Evolutionary conservation across 371 early-diverging fungal genomes (phyloP).

Genomic region (Rhizopus delemar): DNA sequence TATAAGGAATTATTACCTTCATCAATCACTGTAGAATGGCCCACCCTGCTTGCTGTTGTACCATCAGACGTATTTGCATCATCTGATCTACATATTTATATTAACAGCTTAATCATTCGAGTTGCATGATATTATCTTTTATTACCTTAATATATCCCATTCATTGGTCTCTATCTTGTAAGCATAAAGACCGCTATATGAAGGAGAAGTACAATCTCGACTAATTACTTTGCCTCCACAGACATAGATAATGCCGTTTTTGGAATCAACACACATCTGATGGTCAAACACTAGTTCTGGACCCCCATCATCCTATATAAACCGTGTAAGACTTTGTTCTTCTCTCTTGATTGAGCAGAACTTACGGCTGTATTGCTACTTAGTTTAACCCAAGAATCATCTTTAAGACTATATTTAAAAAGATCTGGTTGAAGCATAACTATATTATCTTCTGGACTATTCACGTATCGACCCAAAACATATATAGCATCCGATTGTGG

Average conservation of each 20-base stretch:
- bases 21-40: constrained; percentile 90
- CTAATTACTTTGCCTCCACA: constrained; percentile 87
- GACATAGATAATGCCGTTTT: constrained; percentile 72
- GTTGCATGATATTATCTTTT: not conserved
- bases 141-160: constrained; percentile 70
- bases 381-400: constrained; percentile 71
- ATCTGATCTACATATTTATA: constrained; percentile 7
- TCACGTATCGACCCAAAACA: constrained; percentile 82
- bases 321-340: not conserved
- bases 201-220: constrained; percentile 57
- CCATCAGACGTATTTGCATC: constrained; percentile 2
- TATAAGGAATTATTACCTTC: constrained; percentile 69
- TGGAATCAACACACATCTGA: constrained; percentile 89
- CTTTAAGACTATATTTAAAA: constrained; percentile 75
- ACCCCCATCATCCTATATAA: constrained; percentile 64
- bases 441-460: constrained; percentile 40
- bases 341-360: not conserved
- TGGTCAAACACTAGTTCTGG: constrained; percentile 92
- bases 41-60: constrained; percentile 53
- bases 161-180: constrained; percentile 63
- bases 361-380: constrained; percentile 72
- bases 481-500: constrained; percentile 71
- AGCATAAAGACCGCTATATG: constrained; percentile 85
- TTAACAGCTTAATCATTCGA: not conserved
- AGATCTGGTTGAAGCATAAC: constrained; percentile 76